Percentiles rank a stretch among this genome's conserved stretches.
Evolutionary conservation across 257 asterid species (phyloP).

Genomic region (Primulina eburnea): DNA sequence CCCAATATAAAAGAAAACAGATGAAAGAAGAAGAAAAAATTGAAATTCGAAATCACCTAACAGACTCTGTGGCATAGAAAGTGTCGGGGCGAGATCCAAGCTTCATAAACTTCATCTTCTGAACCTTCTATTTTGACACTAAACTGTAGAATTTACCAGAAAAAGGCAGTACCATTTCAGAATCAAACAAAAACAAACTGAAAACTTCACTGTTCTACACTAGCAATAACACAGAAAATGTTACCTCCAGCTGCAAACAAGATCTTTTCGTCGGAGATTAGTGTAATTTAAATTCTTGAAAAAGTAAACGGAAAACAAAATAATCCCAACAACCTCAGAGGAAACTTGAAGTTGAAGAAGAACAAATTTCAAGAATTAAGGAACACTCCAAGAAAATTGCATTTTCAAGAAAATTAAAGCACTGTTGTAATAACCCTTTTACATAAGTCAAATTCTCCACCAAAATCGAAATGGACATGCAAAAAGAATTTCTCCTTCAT

Average conservation of each 20-base stretch:
- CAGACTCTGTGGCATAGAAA: constrained; percentile 52
- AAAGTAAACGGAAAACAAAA: not conserved
- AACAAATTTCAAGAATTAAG: constrained; percentile 15
- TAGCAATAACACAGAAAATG: constrained; percentile 32
- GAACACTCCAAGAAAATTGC: constrained; percentile 14
- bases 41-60: constrained; percentile 34
- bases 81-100: constrained; percentile 62
- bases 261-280: constrained; percentile 31
- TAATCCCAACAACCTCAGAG: constrained; percentile 17
- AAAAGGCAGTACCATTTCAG: constrained; percentile 25
- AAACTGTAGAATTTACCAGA: constrained; percentile 23
- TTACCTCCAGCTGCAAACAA: constrained; percentile 36
- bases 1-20: not conserved
- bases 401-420: constrained; percentile 17
- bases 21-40: not conserved
- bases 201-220: constrained; percentile 29
- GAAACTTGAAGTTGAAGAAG: constrained; percentile 15
- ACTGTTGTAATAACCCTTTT: constrained; percentile 30
- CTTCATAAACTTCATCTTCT: constrained; percentile 56
- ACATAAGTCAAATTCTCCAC: constrained; percentile 33
- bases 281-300: constrained; percentile 5
- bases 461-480: constrained; percentile 45
- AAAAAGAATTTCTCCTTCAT: constrained; percentile 15
- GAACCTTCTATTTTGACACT: not conserved
- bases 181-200: constrained; percentile 29